Conservation (phyloP, 768 basidiomycete genomes). For the Tulasnella sp. region DNA sequence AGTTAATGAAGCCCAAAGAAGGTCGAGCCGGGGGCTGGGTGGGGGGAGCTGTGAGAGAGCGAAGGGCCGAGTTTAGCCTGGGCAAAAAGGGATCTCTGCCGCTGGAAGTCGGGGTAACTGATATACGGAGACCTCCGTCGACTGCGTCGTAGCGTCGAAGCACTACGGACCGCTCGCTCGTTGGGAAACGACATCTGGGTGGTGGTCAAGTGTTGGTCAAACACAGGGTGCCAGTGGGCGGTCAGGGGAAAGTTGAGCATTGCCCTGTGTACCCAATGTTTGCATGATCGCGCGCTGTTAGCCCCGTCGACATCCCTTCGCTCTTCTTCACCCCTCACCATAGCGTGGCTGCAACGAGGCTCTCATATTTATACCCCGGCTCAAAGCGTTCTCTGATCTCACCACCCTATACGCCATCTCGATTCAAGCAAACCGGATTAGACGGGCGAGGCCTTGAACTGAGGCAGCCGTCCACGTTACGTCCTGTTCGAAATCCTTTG, state of each 20-base stretch:
- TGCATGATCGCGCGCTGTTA: conserved; percentile 10
- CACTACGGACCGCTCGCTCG: neutral
- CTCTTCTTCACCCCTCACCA: conserved; percentile 5
- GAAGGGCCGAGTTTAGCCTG: neutral
- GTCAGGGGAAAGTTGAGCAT: neutral
- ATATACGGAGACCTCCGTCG: neutral
- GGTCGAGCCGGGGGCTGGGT: neutral
- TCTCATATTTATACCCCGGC: conserved; percentile 1
- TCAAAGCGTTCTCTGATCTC: conserved; percentile 8
- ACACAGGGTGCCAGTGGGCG: neutral
- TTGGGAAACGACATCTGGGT: neutral
- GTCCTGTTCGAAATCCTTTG: conserved; percentile 14
- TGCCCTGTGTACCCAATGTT: conserved; percentile 11
- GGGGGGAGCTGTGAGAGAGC: neutral
- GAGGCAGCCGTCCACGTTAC: conserved; percentile 11
- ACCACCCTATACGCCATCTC: conserved; percentile 1
- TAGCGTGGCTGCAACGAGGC: conserved; percentile 13
- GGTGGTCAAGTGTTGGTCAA: neutral
- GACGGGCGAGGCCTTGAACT: neutral
- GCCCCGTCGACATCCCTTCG: neutral
- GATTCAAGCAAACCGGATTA: neutral
- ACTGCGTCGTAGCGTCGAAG: neutral
- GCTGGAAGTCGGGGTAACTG: neutral
- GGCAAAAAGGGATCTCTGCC: neutral
- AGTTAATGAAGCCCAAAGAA: neutral